These are phyloP conservation scores for Polytolypa hystricis DNA, from an alignment of 2,329 filamentous ascomycete genomes.

Conservation along the genomic window DNA sequence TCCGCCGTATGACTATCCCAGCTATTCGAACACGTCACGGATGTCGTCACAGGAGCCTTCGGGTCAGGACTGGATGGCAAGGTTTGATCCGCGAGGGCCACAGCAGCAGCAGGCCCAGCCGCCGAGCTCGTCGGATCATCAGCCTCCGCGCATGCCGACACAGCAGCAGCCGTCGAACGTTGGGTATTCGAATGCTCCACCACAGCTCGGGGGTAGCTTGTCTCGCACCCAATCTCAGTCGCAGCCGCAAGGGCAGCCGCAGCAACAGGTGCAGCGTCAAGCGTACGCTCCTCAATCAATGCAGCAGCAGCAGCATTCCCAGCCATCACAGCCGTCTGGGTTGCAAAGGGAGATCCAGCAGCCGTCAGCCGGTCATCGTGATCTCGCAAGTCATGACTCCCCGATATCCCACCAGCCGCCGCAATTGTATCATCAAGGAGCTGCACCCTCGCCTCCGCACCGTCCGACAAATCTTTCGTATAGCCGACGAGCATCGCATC, in stretches of 20 bases:
- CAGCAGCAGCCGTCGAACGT: constrained; percentile 3
- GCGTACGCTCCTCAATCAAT: not conserved
- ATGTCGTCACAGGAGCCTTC: constrained; percentile 17
- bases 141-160: not conserved
- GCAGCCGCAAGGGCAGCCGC: constrained; percentile 4
- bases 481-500: constrained; percentile 18
- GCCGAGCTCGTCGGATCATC: not conserved
- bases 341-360: constrained; percentile 16
- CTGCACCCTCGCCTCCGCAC: constrained; percentile 23
- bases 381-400: constrained; percentile 3
- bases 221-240: not conserved
- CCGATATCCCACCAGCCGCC: constrained; percentile 22
- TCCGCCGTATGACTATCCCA: constrained; percentile 23
- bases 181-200: not conserved
- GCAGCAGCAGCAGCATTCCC: constrained; percentile 2
- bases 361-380: constrained; percentile 7
- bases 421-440: constrained; percentile 19
- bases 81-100: constrained; percentile 30
- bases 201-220: not conserved
- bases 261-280: constrained; percentile 10
- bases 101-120: constrained; percentile 12
- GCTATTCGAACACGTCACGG: constrained; percentile 19
- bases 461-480: constrained; percentile 21
- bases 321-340: constrained; percentile 16
- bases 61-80: constrained; percentile 31